phyloP scores from a whole-genome alignment of 345 rosid species.

The Cardiospermum halicacabum region DNA sequence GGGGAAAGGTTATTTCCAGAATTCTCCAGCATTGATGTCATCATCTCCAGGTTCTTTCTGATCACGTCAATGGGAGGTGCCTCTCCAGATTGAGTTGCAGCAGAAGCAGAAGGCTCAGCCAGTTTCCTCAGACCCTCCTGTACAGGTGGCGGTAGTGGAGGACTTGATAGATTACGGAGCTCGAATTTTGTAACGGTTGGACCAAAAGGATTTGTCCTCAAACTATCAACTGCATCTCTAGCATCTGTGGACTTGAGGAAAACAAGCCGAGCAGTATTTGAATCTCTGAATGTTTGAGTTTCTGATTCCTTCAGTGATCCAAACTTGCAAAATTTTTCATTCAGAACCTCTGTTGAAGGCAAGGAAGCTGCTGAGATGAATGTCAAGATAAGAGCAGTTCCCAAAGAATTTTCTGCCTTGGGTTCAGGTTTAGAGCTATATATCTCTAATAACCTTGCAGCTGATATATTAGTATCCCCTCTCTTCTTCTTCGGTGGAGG shows the following conservation, averaged over 20 bases:
- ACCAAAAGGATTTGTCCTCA: conserved; percentile 54
- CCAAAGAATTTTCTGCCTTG: conserved; percentile 34
- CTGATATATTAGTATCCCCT: conserved; percentile 21
- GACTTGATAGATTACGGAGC: conserved; percentile 34
- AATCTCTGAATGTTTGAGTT: conserved; percentile 40
- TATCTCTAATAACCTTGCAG: conserved; percentile 13
- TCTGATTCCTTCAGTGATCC: conserved; percentile 65
- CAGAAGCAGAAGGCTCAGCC: conserved; percentile 26
- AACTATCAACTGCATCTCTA: conserved; percentile 48
- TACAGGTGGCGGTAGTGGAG: not conserved
- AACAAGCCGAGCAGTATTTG: conserved; percentile 45
- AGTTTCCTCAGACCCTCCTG: conserved; percentile 20
- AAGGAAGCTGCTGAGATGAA: conserved; percentile 48
- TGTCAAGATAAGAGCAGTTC: conserved; percentile 60
- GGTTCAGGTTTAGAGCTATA: conserved; percentile 6
- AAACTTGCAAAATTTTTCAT: conserved; percentile 49
- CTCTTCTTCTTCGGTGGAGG: conserved; percentile 37
- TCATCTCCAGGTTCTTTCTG: conserved; percentile 77
- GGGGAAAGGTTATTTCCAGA: conserved; percentile 76
- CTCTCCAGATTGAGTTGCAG: conserved; percentile 24
- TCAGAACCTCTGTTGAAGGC: conserved; percentile 64
- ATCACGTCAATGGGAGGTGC: conserved; percentile 65
- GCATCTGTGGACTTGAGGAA: conserved; percentile 55
- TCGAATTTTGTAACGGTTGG: conserved; percentile 35
- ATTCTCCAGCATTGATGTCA: conserved; percentile 81